These are phyloP conservation scores for Naganishia sp. DNA, from an alignment of 1,284 basidiomycete genomes.

Conservation along the genomic window DNA sequence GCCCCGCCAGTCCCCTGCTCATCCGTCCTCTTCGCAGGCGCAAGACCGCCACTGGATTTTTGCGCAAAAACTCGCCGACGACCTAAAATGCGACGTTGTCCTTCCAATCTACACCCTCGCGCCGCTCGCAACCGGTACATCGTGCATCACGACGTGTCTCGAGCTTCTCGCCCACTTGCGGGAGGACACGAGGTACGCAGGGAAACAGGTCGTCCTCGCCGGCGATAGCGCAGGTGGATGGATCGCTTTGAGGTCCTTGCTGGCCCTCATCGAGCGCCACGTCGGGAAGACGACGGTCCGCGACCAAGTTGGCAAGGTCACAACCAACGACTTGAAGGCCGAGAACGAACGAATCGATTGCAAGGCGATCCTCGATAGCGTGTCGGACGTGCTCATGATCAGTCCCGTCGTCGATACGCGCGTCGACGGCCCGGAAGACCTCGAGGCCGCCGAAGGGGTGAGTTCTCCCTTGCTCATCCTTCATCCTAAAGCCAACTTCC, in stretches of 20 bases:
- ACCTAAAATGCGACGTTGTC: slow-evolving; percentile 21
- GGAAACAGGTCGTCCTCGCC: slow-evolving; percentile 24
- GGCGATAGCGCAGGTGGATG: slow-evolving; percentile 32
- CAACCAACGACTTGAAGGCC: not conserved
- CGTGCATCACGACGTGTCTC: not conserved
- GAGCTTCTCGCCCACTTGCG: not conserved
- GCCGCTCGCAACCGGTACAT: not conserved
- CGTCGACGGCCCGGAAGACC: not conserved
- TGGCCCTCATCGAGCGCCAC: slow-evolving; percentile 4
- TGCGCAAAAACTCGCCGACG: slow-evolving; percentile 18
- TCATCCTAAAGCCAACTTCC: not conserved
- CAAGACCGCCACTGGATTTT: slow-evolving; percentile 26
- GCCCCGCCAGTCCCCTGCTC: not conserved
- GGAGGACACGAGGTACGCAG: slow-evolving; percentile 17
- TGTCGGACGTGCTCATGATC: slow-evolving; percentile 25
- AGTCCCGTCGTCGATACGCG: slow-evolving; percentile 13
- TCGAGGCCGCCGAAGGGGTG: not conserved
- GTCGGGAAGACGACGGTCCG: slow-evolving; percentile 4
- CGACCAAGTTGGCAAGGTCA: not conserved
- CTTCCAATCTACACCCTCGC: slow-evolving; percentile 14
- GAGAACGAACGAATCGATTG: slow-evolving; percentile 3
- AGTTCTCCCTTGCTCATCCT: not conserved
- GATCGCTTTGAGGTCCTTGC: slow-evolving; percentile 18
- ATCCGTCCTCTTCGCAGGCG: not conserved
- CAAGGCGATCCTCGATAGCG: slow-evolving; percentile 17